These are phyloP conservation scores for Tylopilus sp. DNA, from an alignment of 1,284 basidiomycete genomes.

Conservation along the genomic window DNA sequence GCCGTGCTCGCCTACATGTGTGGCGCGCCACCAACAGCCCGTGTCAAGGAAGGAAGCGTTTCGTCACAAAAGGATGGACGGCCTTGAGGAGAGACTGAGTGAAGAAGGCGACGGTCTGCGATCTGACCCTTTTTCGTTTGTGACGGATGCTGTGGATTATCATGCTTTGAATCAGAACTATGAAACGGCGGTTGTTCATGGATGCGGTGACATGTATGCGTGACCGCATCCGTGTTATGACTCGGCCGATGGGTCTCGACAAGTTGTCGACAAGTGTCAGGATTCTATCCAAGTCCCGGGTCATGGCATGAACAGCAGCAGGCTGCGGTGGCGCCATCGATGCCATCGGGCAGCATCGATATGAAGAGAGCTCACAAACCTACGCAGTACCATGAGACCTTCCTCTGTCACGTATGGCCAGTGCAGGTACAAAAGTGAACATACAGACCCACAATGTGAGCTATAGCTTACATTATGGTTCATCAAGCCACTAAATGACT, in stretches of 20 bases:
- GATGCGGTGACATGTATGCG: neutral
- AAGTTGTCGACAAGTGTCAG: neutral
- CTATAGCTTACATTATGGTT: constrained; percentile 6
- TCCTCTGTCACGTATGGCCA: neutral
- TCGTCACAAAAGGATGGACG: constrained; percentile 5
- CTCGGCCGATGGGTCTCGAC: neutral
- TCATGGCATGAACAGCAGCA: neutral
- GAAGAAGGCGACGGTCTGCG: constrained; percentile 4
- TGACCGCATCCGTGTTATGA: neutral
- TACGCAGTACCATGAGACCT: constrained; percentile 17
- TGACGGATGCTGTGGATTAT: constrained; percentile 7
- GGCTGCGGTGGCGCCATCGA: constrained; percentile 25
- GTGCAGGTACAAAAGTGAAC: neutral
- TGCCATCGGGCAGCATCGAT: constrained; percentile 4
- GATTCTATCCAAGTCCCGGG: neutral
- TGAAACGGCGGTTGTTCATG: neutral
- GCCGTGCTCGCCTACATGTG: constrained; percentile 4
- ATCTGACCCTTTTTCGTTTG: constrained; percentile 7
- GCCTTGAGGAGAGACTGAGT: neutral
- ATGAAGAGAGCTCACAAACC: constrained; percentile 7
- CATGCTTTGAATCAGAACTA: neutral
- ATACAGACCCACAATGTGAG: constrained; percentile 5
- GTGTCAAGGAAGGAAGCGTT: neutral
- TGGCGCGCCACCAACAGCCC: constrained; percentile 17
- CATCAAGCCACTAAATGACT: constrained; percentile 33